Conservation (phyloP, 495 filamentous ascomycete genomes). For the Daldinia loculata region DNA sequence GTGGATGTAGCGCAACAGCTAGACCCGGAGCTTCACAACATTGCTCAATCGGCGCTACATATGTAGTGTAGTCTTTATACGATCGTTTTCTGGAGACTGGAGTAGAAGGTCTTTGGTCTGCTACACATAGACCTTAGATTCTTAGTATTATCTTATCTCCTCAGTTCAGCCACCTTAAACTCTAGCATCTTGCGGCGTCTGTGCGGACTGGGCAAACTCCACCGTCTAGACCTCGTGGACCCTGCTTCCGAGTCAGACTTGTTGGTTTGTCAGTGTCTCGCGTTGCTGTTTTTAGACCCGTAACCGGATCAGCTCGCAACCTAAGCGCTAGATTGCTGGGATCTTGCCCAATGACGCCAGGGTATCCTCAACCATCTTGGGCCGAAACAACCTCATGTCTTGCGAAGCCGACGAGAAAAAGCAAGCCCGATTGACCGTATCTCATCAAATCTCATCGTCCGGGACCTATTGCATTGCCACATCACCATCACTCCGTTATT, state of each 20-base stretch:
- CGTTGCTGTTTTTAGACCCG: slow-evolving; percentile 22
- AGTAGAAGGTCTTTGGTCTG: not conserved
- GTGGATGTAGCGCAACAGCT: slow-evolving; percentile 18
- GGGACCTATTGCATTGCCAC: slow-evolving; percentile 19
- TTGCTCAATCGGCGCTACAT: not conserved
- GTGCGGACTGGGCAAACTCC: slow-evolving; percentile 24
- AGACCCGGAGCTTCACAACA: slow-evolving; percentile 11
- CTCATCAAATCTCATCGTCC: not conserved
- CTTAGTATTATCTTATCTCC: slow-evolving; percentile 2
- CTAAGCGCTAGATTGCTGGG: slow-evolving; percentile 1
- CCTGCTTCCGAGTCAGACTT: slow-evolving; percentile 8
- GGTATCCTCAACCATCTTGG: slow-evolving; percentile 10
- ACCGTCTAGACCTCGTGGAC: slow-evolving; percentile 20
- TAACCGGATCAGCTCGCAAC: slow-evolving; percentile 9
- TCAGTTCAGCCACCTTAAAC: slow-evolving; percentile 11
- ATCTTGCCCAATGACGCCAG: not conserved
- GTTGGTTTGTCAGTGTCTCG: slow-evolving; percentile 22
- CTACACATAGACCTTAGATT: no score
- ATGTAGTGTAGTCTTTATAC: not conserved
- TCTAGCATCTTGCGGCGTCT: slow-evolving; percentile 15
- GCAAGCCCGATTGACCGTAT: slow-evolving; percentile 7
- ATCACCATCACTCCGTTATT: slow-evolving; percentile 8
- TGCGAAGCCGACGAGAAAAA: not conserved
- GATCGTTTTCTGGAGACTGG: slow-evolving; percentile 2
- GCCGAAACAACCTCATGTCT: slow-evolving; percentile 15